These are phyloP conservation scores for Malassezia cuniculi DNA, from an alignment of 1,284 basidiomycete genomes.

Conservation along the genomic window DNA sequence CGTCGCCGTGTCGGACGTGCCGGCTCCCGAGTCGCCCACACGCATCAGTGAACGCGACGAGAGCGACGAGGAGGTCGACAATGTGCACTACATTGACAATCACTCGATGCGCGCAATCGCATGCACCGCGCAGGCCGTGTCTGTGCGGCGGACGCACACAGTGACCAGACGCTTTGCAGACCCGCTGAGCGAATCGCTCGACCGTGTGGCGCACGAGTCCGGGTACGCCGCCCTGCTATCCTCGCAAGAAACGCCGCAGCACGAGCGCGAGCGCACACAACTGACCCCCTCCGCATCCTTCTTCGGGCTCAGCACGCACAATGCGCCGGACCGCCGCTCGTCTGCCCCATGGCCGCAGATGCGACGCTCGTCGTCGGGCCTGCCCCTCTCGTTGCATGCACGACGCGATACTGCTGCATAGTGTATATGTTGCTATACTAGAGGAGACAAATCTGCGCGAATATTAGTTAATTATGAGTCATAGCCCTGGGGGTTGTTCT, in stretches of 20 bases:
- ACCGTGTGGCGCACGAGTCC: constrained; percentile 22
- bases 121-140: constrained; percentile 34
- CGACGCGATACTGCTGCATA: too few species aligned
- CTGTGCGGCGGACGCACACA: constrained; percentile 31
- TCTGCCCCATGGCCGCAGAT: too few species aligned
- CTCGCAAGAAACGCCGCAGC: too few species aligned
- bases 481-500: constrained; percentile 47
- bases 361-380: too few species aligned
- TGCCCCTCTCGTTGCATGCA: too few species aligned
- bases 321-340: too few species aligned
- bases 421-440: too few species aligned
- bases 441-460: too few species aligned
- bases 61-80: constrained; percentile 15
- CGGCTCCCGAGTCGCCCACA: background rate
- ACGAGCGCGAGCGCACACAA: too few species aligned
- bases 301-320: too few species aligned
- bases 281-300: too few species aligned
- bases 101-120: constrained; percentile 36
- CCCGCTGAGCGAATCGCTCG: constrained; percentile 32
- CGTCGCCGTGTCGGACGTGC: constrained; percentile 3
- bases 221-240: constrained; percentile 15
- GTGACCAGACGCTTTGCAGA: constrained; percentile 39
- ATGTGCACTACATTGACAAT: constrained; percentile 25
- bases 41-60: constrained; percentile 10
- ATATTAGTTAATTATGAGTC: too few species aligned